phyloP scores from a whole-genome alignment of 208 protist genomes.

The Trichomonas gallinae region DNA sequence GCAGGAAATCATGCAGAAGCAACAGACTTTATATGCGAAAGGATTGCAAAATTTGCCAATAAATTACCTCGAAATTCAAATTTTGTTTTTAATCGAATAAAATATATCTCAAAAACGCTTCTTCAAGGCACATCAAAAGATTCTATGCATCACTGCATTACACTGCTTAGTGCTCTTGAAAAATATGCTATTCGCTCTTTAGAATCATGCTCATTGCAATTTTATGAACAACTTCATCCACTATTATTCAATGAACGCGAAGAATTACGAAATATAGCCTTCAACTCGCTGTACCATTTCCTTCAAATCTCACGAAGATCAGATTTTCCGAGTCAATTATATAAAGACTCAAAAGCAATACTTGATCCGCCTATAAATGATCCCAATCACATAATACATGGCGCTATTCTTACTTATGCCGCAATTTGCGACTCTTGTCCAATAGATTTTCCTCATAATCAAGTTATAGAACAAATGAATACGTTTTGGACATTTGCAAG shows the following conservation, averaged over 20 bases:
- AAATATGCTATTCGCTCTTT: not conserved
- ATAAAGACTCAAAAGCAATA: not conserved
- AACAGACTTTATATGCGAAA: not conserved
- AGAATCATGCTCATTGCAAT: not conserved
- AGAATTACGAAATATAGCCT: not conserved
- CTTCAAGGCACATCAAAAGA: not conserved
- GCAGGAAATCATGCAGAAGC: not conserved
- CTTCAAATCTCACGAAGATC: not conserved
- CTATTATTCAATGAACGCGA: not conserved
- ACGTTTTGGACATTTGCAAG: not conserved
- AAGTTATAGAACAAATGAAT: not conserved
- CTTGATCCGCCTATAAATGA: not conserved
- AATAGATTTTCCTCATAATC: not conserved
- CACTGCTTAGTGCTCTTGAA: not conserved
- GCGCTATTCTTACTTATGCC: not conserved
- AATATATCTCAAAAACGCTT: not conserved
- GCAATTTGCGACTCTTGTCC: not conserved
- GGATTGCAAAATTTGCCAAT: not conserved
- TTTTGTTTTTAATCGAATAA: not conserved
- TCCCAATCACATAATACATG: not conserved
- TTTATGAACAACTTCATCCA: not conserved
- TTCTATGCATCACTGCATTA: not conserved
- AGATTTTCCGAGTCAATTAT: not conserved
- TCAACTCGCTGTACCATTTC: not conserved
- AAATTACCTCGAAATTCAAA: not conserved